Evolutionary conservation across 129 eudicot genomes (phyloP).

Genomic region (Saussurea involucrata): DNA sequence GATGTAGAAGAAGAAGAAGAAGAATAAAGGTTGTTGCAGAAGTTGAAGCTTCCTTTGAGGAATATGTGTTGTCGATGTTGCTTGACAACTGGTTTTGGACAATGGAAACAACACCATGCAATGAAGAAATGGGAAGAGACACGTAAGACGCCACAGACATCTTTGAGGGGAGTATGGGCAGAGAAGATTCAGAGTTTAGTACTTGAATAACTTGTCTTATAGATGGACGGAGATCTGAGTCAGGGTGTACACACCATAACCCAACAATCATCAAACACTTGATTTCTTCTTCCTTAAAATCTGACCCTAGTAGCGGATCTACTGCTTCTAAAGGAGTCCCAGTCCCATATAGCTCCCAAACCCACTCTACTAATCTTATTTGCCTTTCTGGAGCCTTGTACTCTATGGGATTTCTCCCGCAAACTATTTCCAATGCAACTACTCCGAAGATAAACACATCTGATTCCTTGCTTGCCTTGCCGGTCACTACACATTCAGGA

Average conservation of each 20-base stretch:
- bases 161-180: too few species aligned
- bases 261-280: constrained; percentile 33
- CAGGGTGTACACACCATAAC: constrained; percentile 47
- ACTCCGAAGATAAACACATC: constrained; percentile 37
- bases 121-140: too few species aligned
- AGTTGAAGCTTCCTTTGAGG: too few species aligned
- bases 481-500: constrained; percentile 29
- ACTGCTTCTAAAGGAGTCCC: constrained; percentile 30
- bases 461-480: constrained; percentile 35
- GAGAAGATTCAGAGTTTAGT: constrained; percentile 20
- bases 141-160: too few species aligned
- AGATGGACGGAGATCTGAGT: constrained; percentile 25
- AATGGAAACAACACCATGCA: too few species aligned
- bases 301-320: constrained; percentile 22
- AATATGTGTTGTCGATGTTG: too few species aligned
- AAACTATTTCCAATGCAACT: constrained; percentile 31
- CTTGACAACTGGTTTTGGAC: too few species aligned
- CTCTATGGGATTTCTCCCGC: constrained; percentile 32
- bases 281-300: constrained; percentile 23
- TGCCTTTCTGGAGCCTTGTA: constrained; percentile 3
- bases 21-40: too few species aligned
- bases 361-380: constrained; percentile 29
- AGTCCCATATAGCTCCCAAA: constrained; percentile 35
- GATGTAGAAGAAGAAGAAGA: too few species aligned
- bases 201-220: constrained; percentile 32